Evolutionary conservation across 331 rosid genomes (phyloP), one percentile per base, ranked within the genome.

Genomic region (Cydonia oblonga): DNA sequence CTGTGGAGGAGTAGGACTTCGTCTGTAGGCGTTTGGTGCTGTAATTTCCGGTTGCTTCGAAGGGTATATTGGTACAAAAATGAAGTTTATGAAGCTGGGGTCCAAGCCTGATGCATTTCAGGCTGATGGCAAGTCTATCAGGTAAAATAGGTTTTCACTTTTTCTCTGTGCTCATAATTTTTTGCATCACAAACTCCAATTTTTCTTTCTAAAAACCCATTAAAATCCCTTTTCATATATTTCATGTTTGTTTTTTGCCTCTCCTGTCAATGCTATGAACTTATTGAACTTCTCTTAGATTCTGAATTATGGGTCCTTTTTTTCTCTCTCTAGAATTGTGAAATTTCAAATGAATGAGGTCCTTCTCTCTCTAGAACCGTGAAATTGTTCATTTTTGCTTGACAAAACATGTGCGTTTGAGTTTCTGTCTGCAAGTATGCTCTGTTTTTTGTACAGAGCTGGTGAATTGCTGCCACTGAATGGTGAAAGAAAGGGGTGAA

Each of bases 41-140:
- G 80, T 46, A 49, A 71, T 29, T 32, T 62, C 23, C 54, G 25
- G 65, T 44, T 46, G 46, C 38, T 40, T 24, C 7, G 19, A 57
- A 70, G 71, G 62, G 20, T 61, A 46, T 16, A 81, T 65, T 68
- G 60, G 66, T 70, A 65, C 18, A 26, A 75, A 84, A 63, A 93
- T 95, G 99, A 95, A 95, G 97, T 95, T 89, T 76, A 95, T 95
- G 99, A 95, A 91, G 87, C 40, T 95, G 72, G 99, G 99, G 42
- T 91, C 96, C 18, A 95, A 95, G 83, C 96, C 96, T 65, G 99
- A 90, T 82, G 87, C 87, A 16, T 83, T 95, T 84, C 96, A 84
- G 76, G 86, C 92, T 22, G 90, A 91, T 57, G 99, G 97, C 14
- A 95, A 87, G 67, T 78, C 81, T 66, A 70, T 84, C 71, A 87